These are phyloP conservation scores for Kazachstania psychrophila DNA, from an alignment of 805 yeast genomes.

Conservation along the genomic window DNA sequence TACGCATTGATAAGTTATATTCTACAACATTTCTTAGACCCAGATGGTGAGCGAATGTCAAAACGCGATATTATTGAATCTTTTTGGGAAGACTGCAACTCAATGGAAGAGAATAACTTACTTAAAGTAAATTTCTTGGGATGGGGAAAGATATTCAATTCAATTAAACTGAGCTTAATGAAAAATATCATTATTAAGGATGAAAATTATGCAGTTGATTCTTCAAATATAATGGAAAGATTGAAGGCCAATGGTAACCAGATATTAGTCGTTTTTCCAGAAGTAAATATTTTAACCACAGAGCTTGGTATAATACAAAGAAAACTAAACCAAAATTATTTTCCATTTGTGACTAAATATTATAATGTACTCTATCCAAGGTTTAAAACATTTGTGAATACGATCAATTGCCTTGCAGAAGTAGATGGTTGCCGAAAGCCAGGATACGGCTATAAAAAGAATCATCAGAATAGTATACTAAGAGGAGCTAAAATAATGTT, in stretches of 20 bases:
- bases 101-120: constrained; percentile 16
- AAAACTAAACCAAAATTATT: constrained; percentile 42
- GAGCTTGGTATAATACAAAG: constrained; percentile 41
- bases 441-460: too few species aligned
- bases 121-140: constrained; percentile 49
- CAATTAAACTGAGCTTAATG: constrained; percentile 46
- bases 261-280: constrained; percentile 77
- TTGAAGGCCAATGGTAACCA: constrained; percentile 31
- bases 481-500: constrained; percentile 1
- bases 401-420: constrained; percentile 32
- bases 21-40: constrained; percentile 14
- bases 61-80: constrained; percentile 8
- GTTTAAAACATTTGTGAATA: constrained; percentile 47
- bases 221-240: constrained; percentile 22
- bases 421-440: too few species aligned
- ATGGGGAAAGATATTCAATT: constrained; percentile 58
- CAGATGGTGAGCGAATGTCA: constrained; percentile 2
- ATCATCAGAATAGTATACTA: background rate
- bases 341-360: constrained; percentile 46
- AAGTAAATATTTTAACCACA: constrained; percentile 60
- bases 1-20: constrained; percentile 42
- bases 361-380: constrained; percentile 69
- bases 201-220: constrained; percentile 51
- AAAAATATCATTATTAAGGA: constrained; percentile 45
- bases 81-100: constrained; percentile 5